Conservation (phyloP, 345 rosid genomes). For the Geranium rotundifolium region DNA sequence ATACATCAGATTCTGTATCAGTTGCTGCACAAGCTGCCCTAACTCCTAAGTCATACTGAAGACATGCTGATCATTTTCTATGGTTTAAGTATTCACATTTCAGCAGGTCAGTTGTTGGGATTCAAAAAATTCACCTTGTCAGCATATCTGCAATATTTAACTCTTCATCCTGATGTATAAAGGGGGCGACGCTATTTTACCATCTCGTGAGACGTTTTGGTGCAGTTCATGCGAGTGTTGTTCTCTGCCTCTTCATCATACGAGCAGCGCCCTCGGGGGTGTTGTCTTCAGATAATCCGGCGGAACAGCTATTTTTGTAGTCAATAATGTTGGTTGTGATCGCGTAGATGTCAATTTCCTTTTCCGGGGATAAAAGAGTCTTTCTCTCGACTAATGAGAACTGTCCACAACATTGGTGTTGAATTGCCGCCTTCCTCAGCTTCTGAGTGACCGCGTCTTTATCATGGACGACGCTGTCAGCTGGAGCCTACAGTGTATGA, state of each 20-base stretch:
- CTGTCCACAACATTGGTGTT: constrained; percentile 17
- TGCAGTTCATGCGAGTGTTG: neutral
- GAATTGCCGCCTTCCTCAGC: constrained; percentile 20
- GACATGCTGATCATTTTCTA: no score
- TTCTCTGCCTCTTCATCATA: neutral
- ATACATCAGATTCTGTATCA: no score
- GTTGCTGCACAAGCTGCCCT: no score
- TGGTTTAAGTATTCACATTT: no score
- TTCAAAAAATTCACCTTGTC: no score
- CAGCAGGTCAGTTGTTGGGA: no score
- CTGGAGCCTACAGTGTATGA: constrained; percentile 12
- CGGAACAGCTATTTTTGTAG: neutral
- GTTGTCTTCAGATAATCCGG: neutral
- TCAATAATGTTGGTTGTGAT: constrained; percentile 19
- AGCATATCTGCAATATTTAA: no score
- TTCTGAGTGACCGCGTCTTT: constrained; percentile 11
- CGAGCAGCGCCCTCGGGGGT: no score
- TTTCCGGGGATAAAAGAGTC: constrained; percentile 7
- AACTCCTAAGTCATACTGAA: no score
- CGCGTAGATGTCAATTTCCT: constrained; percentile 9
- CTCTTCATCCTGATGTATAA: no score
- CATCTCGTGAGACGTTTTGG: neutral
- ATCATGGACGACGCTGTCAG: constrained; percentile 7
- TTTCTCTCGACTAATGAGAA: constrained; percentile 8
- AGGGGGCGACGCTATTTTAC: neutral